phyloP scores from a whole-genome alignment of 768 basidiomycete genomes.

The Chalciporus pseudorubinellus region DNA sequence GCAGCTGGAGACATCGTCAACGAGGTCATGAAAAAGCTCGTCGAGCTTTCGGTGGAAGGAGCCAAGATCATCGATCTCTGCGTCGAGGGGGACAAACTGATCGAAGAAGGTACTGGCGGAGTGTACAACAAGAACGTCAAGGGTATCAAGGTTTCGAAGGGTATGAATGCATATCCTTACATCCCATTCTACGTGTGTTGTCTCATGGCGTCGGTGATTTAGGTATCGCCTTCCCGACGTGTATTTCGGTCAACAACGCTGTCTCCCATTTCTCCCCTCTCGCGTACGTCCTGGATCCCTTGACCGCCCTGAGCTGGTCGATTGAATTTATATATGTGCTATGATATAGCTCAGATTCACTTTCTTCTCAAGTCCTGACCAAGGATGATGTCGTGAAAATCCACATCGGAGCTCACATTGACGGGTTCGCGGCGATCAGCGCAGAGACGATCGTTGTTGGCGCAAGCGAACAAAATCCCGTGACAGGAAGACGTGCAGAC shows the following conservation, averaged over 20 bases:
- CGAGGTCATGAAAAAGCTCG: constrained; percentile 79
- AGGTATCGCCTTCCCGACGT: constrained; percentile 96
- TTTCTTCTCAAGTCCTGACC: constrained; percentile 62
- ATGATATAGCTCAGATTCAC: constrained; percentile 63
- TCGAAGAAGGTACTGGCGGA: constrained; percentile 79
- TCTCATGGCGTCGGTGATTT: constrained; percentile 6
- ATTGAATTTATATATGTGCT: constrained; percentile 31
- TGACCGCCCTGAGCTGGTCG: not conserved
- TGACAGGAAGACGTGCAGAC: constrained; percentile 85
- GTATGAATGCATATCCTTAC: constrained; percentile 37
- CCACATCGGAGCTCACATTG: constrained; percentile 95
- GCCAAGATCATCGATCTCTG: constrained; percentile 90
- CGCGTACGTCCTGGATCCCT: constrained; percentile 50
- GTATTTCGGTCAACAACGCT: constrained; percentile 90
- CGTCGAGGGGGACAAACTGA: constrained; percentile 87
- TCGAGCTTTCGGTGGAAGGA: constrained; percentile 73
- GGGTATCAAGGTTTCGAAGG: constrained; percentile 85
- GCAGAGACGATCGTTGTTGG: constrained; percentile 94
- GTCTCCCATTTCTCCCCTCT: constrained; percentile 98
- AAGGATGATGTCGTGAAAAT: constrained; percentile 95
- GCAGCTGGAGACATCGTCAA: constrained; percentile 90
- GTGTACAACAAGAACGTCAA: constrained; percentile 92
- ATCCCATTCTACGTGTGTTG: not conserved
- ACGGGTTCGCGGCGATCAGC: constrained; percentile 91
- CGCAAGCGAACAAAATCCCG: constrained; percentile 67